Evolutionary conservation across 805 yeast species (phyloP).

Genomic region (Tetrapisispora fleetii): DNA sequence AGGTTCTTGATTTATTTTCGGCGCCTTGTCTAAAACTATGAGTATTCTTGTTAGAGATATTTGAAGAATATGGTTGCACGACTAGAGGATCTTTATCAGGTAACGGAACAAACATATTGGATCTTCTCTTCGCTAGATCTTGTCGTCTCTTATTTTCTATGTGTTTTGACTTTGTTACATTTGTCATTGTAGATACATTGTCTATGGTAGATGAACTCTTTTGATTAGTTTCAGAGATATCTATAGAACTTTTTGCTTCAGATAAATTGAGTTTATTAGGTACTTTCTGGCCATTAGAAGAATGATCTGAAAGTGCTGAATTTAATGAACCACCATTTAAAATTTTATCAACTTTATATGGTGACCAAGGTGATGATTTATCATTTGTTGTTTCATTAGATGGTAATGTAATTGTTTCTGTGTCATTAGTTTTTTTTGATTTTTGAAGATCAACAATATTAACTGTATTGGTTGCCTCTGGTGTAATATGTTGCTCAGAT

Average conservation of each 20-base stretch:
- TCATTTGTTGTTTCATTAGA: neutral
- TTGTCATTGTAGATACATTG: neutral
- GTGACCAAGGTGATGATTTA: constrained; percentile 22
- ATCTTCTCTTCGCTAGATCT: constrained; percentile 17
- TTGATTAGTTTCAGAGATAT: neutral
- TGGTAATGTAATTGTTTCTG: neutral
- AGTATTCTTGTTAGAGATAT: neutral
- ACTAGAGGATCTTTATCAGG: constrained; percentile 28
- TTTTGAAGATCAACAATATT: neutral
- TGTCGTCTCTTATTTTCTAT: neutral
- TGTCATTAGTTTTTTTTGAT: neutral
- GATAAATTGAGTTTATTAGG: neutral
- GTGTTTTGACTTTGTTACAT: constrained; percentile 3
- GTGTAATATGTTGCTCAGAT: neutral
- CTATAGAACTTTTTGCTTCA: neutral
- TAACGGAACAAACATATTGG: constrained; percentile 28
- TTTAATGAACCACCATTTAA: constrained; percentile 1
- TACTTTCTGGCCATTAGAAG: neutral
- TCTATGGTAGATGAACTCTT: neutral
- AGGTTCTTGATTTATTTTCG: neutral
- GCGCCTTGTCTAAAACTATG: neutral
- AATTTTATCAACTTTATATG: constrained; percentile 17
- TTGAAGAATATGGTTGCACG: constrained; percentile 1
- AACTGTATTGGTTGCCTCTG: constrained; percentile 1
- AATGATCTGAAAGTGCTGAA: neutral